Evolutionary conservation across 768 basidiomycete species (phyloP).

Genomic region (Favolaschia claudopus): DNA sequence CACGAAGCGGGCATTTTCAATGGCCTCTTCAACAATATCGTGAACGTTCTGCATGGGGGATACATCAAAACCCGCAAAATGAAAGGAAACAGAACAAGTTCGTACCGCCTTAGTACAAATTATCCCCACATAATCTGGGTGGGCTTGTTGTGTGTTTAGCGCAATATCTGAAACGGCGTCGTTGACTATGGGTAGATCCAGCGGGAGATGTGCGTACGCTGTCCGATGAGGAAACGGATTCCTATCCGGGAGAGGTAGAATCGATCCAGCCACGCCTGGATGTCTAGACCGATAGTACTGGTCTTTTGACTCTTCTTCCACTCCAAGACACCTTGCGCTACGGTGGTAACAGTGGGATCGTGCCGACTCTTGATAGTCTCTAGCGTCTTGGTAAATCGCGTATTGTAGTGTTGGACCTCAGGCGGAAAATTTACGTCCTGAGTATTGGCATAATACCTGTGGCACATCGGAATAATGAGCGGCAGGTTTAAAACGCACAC

Average conservation of each 20-base stretch:
- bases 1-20: constrained; percentile 94
- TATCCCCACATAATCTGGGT: constrained; percentile 94
- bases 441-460: constrained; percentile 87
- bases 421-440: constrained; percentile 83
- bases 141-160: constrained; percentile 89
- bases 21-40: constrained; percentile 97
- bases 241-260: constrained; percentile 97
- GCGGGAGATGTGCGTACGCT: constrained; percentile 65
- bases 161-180: constrained; percentile 75
- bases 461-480: constrained; percentile 13
- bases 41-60: constrained; percentile 80
- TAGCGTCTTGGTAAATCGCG: constrained; percentile 85
- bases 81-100: constrained; percentile 28
- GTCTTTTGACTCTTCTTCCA: constrained; percentile 86
- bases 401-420: constrained; percentile 92
- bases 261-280: constrained; percentile 95
- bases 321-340: constrained; percentile 95
- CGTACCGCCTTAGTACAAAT: constrained; percentile 91
- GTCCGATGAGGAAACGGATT: constrained; percentile 96
- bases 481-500: constrained; percentile 27
- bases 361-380: constrained; percentile 93
- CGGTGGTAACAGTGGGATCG: constrained; percentile 97
- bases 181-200: neutral
- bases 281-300: constrained; percentile 79
- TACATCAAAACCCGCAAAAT: neutral